Evolutionary conservation across 139 green algal species (phyloP), one percentile per base, ranked within the genome.

Genomic region (Closterium sp.): DNA sequence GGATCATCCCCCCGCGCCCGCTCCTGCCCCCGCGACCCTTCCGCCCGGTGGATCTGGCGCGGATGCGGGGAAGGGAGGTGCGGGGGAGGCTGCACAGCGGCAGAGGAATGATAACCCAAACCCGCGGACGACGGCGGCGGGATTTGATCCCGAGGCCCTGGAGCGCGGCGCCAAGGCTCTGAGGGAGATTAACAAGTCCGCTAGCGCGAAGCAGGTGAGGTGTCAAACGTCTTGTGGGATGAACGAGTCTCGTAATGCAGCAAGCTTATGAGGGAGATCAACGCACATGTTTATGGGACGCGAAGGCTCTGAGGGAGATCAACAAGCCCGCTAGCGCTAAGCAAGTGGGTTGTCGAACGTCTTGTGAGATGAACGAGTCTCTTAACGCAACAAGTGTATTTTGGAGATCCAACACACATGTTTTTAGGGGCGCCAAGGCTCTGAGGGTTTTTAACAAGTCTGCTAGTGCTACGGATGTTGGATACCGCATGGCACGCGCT

Each of bases 141-240:
- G 92, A 25, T 99, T 99, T 87, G 98, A 99, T 93, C 98, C 98
- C 8, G 98, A 99, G 91, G 97, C 97, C 23, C 94, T 99, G 25
- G 98, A 99, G 94, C 94, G 98, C 10, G 98, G 97, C 35, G 98
- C 98, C 2, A 98, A 98, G 93, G 98, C 98, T 16, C 93, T 99
- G 30, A 90, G 97, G 5, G 98, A 99, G 89, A 99, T 99, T 84
- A 98, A 99, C 88, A 92, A 93, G 85, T 98, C 96, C 0, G 95
- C 97, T 0, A 96, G 98, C 86, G 98, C 98, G 0, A 99, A 99
- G 94, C 94, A 97, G 96, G 97, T 97, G 87, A 87, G 90, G 32
- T 86, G 55, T 6, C 55, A 19, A 76, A 76, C 55, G 55, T 16
- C 10, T 76, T 2, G 25, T 76, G 7, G 25, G 9, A 76, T 76